phyloP scores from a whole-genome alignment of 176 grass and related monocot genomes.

The Rhynchospora breviuscula region DNA sequence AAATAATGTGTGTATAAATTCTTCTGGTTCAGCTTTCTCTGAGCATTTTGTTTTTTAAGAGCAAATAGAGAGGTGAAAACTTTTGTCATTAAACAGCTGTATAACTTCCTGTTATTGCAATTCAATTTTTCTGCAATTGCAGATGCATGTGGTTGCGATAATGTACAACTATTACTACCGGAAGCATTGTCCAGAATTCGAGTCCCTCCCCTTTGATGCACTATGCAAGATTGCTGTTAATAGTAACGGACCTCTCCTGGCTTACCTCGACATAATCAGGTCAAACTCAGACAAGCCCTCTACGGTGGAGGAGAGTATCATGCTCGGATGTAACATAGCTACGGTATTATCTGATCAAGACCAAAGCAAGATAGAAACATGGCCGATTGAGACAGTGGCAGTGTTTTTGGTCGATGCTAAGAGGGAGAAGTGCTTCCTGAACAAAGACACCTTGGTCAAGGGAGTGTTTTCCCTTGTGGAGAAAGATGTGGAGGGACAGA shows the following conservation, averaged over 20 bases:
- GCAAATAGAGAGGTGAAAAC: no score
- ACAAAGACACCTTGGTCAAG: slow-evolving; percentile 30
- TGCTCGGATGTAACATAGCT: slow-evolving; percentile 50
- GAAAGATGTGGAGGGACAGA: slow-evolving; percentile 32
- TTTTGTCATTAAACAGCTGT: no score
- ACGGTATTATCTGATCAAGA: slow-evolving; percentile 27
- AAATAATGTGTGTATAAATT: not conserved
- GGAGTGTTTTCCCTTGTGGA: slow-evolving; percentile 56
- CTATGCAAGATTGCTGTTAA: slow-evolving; percentile 21
- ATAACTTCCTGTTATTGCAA: no score
- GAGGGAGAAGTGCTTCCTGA: slow-evolving; percentile 45
- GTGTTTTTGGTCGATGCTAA: slow-evolving; percentile 40
- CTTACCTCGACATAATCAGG: not conserved
- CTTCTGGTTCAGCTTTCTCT: not conserved
- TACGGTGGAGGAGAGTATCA: slow-evolving; percentile 30
- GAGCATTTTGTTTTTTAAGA: not conserved
- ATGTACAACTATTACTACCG: slow-evolving; percentile 78
- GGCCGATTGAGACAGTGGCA: slow-evolving; percentile 55
- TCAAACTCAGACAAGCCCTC: slow-evolving; percentile 25
- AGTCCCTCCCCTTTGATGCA: slow-evolving; percentile 23
- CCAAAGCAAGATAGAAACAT: slow-evolving; percentile 13
- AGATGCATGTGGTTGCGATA: slow-evolving; percentile 64
- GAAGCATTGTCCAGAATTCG: slow-evolving; percentile 43
- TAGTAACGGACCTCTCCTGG: not conserved
- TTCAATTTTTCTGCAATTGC: slow-evolving; percentile 11